Evolutionary conservation across 2,329 filamentous ascomycete genomes (phyloP).

Genomic region (Botryotinia calthae): DNA sequence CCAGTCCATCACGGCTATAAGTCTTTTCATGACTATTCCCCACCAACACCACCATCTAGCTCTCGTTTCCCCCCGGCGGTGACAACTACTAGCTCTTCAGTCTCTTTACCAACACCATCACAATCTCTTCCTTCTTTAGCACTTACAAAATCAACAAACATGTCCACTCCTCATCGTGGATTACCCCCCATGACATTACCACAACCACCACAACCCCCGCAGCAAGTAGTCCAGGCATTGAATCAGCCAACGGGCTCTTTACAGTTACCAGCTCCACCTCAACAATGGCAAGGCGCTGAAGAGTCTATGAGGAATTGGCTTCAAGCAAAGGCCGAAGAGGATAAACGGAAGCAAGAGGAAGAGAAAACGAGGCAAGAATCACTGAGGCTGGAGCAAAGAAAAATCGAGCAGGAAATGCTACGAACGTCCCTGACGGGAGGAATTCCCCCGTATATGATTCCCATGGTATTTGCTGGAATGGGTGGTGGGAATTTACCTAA

Average conservation of each 20-base stretch:
- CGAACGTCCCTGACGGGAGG: conserved; percentile 65
- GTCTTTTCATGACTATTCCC: conserved; percentile 49
- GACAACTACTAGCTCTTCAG: conserved; percentile 38
- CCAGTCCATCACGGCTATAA: conserved; percentile 47
- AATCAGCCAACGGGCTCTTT: conserved; percentile 43
- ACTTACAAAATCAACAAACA: conserved; percentile 47
- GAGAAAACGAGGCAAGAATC: conserved; percentile 63
- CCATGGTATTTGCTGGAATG: conserved; percentile 72
- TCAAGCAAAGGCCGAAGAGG: conserved; percentile 69
- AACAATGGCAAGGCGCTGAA: conserved; percentile 65
- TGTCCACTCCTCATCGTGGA: conserved; percentile 69
- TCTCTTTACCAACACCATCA: conserved; percentile 34
- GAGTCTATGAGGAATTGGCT: conserved; percentile 73
- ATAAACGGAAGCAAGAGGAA: conserved; percentile 70
- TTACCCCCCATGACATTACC: conserved; percentile 65
- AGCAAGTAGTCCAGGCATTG: conserved; percentile 30
- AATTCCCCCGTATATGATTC: conserved; percentile 71
- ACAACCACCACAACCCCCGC: conserved; percentile 35
- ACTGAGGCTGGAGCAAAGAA: conserved; percentile 68
- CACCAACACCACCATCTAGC: conserved; percentile 42
- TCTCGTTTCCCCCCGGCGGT: conserved; percentile 44
- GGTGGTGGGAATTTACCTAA: conserved; percentile 60
- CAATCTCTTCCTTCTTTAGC: conserved; percentile 38
- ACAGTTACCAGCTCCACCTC: conserved; percentile 61
- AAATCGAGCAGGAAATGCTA: conserved; percentile 70